Base-by-base conservation (phyloP, 352 stramenopile genomes). In the Phytophthora litchii region DNA sequence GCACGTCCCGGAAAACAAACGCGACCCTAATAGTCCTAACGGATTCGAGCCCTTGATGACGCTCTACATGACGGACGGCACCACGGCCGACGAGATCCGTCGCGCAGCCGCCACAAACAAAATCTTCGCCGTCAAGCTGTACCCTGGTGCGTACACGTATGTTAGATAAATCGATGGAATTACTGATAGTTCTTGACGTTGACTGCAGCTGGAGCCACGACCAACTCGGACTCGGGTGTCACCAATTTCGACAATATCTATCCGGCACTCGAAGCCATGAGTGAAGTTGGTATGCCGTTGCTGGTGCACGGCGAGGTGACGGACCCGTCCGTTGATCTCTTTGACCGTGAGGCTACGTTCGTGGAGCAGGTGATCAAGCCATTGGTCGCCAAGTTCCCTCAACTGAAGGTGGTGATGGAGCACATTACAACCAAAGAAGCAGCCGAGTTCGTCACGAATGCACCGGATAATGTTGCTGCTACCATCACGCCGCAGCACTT, bases 401-500 rank as follows among this genome's bases (percentile, higher is more conserved):
- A 83, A 29, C 83, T 99, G 25, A 99, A 98, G 78, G 88, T 99
- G 51, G 97, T 99, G n/a, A 98, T 99, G 94, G 98, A 99, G 78
- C 98, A 99, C 73, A 99, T 99, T 64, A 99, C 96, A 51, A 99
- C 98, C 7, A 86, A 89, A 42, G 86, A 99, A 42, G 97, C 96
- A 4, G 97, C 98, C 3, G 80, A 97, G 40, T 99, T 99, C 72
- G 92, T 99, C 9, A 67, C 61, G 12, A 69, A 84, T 25, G 82
- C 83, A 19, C 80, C 89, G 0, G 76, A 76, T 27, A 99, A 98
- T 63, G 83, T 99, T 32, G 94, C 88, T 3, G 97, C 97, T 1
- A 99, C 93, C 52, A 99, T 99, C 67, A 99, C 98, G n/a, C 93
- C 92, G 34, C 98, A 99, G 75, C 98, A 99, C 64, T 76, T 99